These are phyloP conservation scores for Chalaropsis thielavioides DNA, from an alignment of 2,329 filamentous ascomycete species.

Conservation along the genomic window DNA sequence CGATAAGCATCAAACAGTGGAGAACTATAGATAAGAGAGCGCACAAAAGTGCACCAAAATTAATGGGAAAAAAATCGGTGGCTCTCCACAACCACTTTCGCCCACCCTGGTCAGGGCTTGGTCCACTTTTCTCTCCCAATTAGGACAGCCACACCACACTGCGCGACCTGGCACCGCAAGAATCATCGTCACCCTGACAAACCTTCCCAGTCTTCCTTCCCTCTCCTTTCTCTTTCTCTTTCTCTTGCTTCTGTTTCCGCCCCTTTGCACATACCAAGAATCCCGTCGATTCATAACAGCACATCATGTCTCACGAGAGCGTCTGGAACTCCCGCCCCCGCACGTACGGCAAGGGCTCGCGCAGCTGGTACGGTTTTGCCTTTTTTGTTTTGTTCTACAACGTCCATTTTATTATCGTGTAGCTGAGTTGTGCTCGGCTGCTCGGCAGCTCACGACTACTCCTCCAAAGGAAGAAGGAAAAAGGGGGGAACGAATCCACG, in stretches of 20 bases:
- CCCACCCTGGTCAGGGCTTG: constrained; percentile 16
- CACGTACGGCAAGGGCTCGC: constrained; percentile 92
- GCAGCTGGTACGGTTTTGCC: constrained; percentile 59
- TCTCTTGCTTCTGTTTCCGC: constrained; percentile 15
- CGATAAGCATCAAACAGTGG: constrained; percentile 4
- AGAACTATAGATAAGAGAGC: constrained; percentile 11
- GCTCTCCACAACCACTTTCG: constrained; percentile 7
- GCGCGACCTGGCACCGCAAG: not conserved
- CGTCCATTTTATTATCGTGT: not conserved
- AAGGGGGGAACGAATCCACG: too few relatives aligned
- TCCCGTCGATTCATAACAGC: constrained; percentile 25
- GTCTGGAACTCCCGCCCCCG: constrained; percentile 99
- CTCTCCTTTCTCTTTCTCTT: constrained; percentile 18
- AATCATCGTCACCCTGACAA: constrained; percentile 13
- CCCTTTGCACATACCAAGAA: constrained; percentile 17
- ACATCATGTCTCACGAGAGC: constrained; percentile 64
- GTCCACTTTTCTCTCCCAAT: constrained; percentile 16
- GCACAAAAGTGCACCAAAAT: constrained; percentile 12
- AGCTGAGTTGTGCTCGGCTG: too few relatives aligned
- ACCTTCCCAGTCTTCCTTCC: constrained; percentile 8
- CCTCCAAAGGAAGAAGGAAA: too few relatives aligned
- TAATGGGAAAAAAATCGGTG: constrained; percentile 6
- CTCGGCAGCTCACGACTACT: too few relatives aligned
- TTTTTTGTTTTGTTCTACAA: not conserved
- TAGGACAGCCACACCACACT: constrained; percentile 14